Base-by-base conservation (phyloP, 2,329 filamentous ascomycete genomes). In the Fusarium solani-melongenae region DNA sequence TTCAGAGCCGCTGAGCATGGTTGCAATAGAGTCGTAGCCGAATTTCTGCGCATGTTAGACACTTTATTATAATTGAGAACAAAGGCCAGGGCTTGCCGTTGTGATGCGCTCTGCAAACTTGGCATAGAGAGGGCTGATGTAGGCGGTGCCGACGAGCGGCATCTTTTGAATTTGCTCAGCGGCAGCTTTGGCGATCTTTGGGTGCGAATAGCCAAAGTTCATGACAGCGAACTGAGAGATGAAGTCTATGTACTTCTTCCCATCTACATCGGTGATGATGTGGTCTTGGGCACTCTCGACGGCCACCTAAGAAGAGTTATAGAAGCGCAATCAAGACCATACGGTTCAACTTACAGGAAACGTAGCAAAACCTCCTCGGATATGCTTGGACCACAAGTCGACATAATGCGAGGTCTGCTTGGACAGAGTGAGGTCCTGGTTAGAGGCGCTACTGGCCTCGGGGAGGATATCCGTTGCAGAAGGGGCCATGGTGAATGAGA, bases 211-310 rank as follows among this genome's bases (percentile, higher is more conserved):
- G 33, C 67, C 67, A 56, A 66, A 66, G 36, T 66, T 69, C 20
- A 69, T 39, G 34, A 69, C 67, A 2, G 67, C 27, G 27, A 62
- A 62, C 10, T 66, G 63, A 4, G 57, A 58, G 36, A 69, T 66
- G 22, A 66, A 66, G 63, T 69, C 67, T n/a, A 69, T 69, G 53
- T 69, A 69, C 29, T 66, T 38, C 29, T 66, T 66, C 1, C 67
- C 67, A 44, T 69, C 67, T 3, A 69, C 58, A 15, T 69, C 67
- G 6, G 41, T 66, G 34, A 66, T 62, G 58, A 59, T 62, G 51
- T 66, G 67, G 39, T 44, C 58, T 9, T 51, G 24, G 15, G 58
- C 63, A 27, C 63, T 62, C 51, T 69, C 63, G 3, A 69, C 39
- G 2, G 57, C 57, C 4, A 69, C 66, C 66, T 69, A 33, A 17